Conservation (phyloP, 768 basidiomycete genomes). For the Pleurotus cornucopiae region DNA sequence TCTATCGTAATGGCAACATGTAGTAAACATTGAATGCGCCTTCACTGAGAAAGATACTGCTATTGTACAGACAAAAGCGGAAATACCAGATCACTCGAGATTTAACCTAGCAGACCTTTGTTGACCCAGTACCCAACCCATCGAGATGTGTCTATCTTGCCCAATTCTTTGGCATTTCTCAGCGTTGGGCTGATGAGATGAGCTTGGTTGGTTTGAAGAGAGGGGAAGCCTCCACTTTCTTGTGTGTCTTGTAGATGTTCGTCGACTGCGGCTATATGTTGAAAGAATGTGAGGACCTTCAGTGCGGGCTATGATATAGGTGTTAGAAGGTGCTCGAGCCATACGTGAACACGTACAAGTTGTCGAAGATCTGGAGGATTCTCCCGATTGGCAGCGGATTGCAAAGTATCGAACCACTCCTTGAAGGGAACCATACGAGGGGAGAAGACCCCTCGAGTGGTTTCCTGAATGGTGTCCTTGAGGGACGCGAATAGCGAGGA, state of each 20-base stretch:
- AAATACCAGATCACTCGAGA: too few species aligned
- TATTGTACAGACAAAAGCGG: too few species aligned
- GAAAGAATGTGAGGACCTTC: conserved; percentile 28
- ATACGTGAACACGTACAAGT: background rate
- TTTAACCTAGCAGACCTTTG: conserved; percentile 16
- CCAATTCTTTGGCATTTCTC: conserved; percentile 20
- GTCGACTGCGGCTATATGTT: conserved; percentile 10
- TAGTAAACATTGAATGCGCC: too few species aligned
- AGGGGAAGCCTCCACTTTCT: conserved; percentile 20
- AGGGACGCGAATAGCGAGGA: conserved; percentile 14
- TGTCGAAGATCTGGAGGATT: background rate
- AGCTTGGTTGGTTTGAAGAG: conserved; percentile 23
- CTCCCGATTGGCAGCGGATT: background rate
- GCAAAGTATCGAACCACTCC: conserved; percentile 17
- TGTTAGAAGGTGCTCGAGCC: background rate
- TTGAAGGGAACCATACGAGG: conserved; percentile 14
- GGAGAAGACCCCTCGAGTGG: background rate
- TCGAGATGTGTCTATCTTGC: conserved; percentile 17
- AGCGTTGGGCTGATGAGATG: conserved; percentile 29
- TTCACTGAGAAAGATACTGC: too few species aligned
- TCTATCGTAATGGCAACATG: too few species aligned
- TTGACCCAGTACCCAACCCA: conserved; percentile 38
- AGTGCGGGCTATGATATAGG: conserved; percentile 24
- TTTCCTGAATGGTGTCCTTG: conserved; percentile 13
- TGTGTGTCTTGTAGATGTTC: conserved; percentile 1